Evolutionary conservation across 179 eudicot species (phyloP).

Genomic region (Silene coronaria): DNA sequence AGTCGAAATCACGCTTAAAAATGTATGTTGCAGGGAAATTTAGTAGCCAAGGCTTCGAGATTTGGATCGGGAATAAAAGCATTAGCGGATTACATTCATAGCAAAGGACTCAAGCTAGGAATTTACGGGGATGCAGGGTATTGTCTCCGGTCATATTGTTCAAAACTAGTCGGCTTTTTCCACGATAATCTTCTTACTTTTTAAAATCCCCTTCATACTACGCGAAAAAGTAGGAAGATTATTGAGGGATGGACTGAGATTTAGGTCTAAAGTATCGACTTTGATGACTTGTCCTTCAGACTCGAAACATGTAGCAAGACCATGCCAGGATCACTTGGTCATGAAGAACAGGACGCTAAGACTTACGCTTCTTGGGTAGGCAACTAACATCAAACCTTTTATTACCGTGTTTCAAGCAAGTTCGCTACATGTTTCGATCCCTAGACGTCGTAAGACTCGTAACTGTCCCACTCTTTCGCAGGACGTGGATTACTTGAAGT

Average conservation of each 20-base stretch:
- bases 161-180: background rate
- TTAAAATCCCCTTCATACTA: background rate
- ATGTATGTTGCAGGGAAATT: slow-evolving; percentile 35
- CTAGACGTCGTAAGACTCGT: background rate
- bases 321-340: slow-evolving; percentile 44
- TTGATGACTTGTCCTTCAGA: slow-evolving; percentile 2
- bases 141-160: background rate
- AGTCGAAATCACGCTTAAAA: background rate
- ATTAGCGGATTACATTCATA: slow-evolving; percentile 76
- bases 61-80: slow-evolving; percentile 85
- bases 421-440: background rate
- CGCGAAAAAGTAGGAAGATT: background rate
- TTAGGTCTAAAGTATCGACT: too few relatives aligned
- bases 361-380: slow-evolving; percentile 38
- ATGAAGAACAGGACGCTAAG: slow-evolving; percentile 36
- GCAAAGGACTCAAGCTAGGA: slow-evolving; percentile 69
- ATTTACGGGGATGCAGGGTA: slow-evolving; percentile 78
- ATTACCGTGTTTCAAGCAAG: background rate
- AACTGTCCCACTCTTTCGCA: slow-evolving; percentile 13
- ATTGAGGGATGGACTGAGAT: background rate
- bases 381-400: background rate
- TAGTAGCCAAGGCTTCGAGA: slow-evolving; percentile 51
- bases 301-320: slow-evolving; percentile 24
- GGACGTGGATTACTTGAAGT: slow-evolving; percentile 84
- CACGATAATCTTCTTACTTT: background rate